phyloP scores from a whole-genome alignment of 805 yeast species.

The Hanseniaspora jakobsenii region DNA sequence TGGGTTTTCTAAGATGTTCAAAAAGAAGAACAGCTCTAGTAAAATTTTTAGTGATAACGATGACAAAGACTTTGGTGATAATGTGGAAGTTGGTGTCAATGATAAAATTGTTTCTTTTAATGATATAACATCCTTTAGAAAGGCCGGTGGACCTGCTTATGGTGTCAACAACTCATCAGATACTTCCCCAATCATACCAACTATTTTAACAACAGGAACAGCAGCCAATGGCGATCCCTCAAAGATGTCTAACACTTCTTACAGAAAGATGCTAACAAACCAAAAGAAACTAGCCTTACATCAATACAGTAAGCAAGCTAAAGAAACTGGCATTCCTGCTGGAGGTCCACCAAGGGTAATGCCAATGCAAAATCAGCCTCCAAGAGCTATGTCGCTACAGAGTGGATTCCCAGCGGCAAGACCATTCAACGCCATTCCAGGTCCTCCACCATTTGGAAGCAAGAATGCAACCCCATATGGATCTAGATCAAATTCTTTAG shows the following conservation, averaged over 20 bases:
- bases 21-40: slow-evolving; percentile 6
- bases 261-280: slow-evolving; percentile 57
- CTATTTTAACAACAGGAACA: slow-evolving; percentile 34
- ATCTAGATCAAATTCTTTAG: slow-evolving; percentile 32
- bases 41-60: slow-evolving; percentile 22
- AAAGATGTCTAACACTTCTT: slow-evolving; percentile 42
- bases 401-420: slow-evolving; percentile 16
- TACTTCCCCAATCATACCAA: slow-evolving; percentile 67
- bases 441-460: slow-evolving; percentile 33
- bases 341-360: slow-evolving; percentile 24
- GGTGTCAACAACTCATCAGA: slow-evolving; percentile 39
- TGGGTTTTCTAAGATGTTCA: slow-evolving; percentile 13
- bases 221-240: slow-evolving; percentile 20
- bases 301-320: slow-evolving; percentile 20
- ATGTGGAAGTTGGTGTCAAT: slow-evolving; percentile 25
- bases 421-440: slow-evolving; percentile 22
- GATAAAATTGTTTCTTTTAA: slow-evolving; percentile 42
- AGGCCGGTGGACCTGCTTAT: slow-evolving; percentile 48
- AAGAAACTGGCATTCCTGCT: slow-evolving; percentile 15
- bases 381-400: slow-evolving; percentile 28
- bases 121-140: slow-evolving; percentile 52
- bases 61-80: slow-evolving; percentile 29
- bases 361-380: slow-evolving; percentile 21
- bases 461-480: slow-evolving; percentile 28
- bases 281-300: slow-evolving; percentile 48